phyloP scores from a whole-genome alignment of 2,329 filamentous ascomycete genomes.

The Pestalotiopsis sp. region DNA sequence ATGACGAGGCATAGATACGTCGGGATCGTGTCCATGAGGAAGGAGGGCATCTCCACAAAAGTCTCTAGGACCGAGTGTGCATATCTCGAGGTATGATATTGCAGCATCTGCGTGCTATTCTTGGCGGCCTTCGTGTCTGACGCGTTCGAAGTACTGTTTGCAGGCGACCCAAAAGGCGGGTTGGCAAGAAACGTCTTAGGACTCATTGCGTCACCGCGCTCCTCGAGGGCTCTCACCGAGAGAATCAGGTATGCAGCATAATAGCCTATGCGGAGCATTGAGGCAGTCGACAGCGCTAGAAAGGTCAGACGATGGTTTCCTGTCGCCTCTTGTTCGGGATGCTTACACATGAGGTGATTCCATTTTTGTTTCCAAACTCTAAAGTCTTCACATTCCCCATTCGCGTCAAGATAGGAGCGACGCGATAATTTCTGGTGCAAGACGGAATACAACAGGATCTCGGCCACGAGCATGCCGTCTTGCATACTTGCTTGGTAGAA shows the following conservation, averaged over 20 bases:
- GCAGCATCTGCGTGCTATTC: conserved; percentile 22
- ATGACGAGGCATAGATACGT: conserved; percentile 34
- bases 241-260: conserved; percentile 36
- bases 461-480: conserved; percentile 42
- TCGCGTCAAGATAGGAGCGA: conserved; percentile 31
- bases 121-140: conserved; percentile 12
- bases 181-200: conserved; percentile 31
- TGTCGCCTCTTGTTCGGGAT: background rate
- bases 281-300: conserved; percentile 34
- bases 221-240: conserved; percentile 31
- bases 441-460: conserved; percentile 39
- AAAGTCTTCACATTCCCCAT: conserved; percentile 36
- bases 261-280: conserved; percentile 36
- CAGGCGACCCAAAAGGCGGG: conserved; percentile 13
- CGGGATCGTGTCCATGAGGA: conserved; percentile 31
- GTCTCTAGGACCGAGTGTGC: conserved; percentile 32
- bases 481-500: conserved; percentile 44
- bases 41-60: conserved; percentile 33
- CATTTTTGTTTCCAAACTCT: conserved; percentile 36
- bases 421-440: conserved; percentile 38
- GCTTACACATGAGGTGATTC: conserved; percentile 36
- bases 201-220: conserved; percentile 31
- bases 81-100: conserved; percentile 29
- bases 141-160: conserved; percentile 15
- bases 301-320: background rate